phyloP scores from a whole-genome alignment of 2,329 filamentous ascomycete genomes.

The Fusarium miscanthi region DNA sequence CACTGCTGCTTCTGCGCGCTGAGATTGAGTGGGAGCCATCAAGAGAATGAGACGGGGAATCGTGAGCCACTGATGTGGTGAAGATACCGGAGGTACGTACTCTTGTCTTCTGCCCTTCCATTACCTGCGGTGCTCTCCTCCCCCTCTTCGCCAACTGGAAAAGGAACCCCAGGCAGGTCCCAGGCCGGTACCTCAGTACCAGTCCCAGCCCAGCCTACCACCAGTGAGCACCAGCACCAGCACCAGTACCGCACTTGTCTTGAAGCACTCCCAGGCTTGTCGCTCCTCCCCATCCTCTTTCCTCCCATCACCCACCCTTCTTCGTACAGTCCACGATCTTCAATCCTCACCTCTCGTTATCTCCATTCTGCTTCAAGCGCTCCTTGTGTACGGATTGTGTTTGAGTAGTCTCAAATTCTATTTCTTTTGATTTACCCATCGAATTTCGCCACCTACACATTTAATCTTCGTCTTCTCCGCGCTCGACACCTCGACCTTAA shows the following conservation, averaged over 20 bases:
- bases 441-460: constrained; percentile 16
- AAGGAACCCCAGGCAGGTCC: constrained; percentile 42
- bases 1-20: constrained; percentile 9
- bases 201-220: constrained; percentile 10
- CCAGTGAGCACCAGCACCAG: constrained; percentile 13
- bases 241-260: constrained; percentile 46
- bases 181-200: constrained; percentile 42
- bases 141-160: constrained; percentile 44
- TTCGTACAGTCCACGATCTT: constrained; percentile 50
- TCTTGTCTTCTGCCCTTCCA: constrained; percentile 17
- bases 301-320: constrained; percentile 49
- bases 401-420: constrained; percentile 42
- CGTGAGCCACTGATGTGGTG: constrained; percentile 37
- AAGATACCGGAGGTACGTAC: constrained; percentile 46
- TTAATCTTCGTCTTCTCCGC: constrained; percentile 37
- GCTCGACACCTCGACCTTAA: constrained; percentile 42
- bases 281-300: constrained; percentile 54
- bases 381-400: constrained; percentile 38
- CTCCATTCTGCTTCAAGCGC: constrained; percentile 34
- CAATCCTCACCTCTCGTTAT: constrained; percentile 36
- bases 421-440: constrained; percentile 20
- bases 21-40: constrained; percentile 31
- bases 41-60: constrained; percentile 22
- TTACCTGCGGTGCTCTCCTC: constrained; percentile 18
- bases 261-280: constrained; percentile 49